Percentiles rank a stretch among this genome's conserved stretches.
These are phyloP conservation scores for Leccinum colubrinum DNA, from an alignment of 1,284 basidiomycete species.

Conservation along the genomic window DNA sequence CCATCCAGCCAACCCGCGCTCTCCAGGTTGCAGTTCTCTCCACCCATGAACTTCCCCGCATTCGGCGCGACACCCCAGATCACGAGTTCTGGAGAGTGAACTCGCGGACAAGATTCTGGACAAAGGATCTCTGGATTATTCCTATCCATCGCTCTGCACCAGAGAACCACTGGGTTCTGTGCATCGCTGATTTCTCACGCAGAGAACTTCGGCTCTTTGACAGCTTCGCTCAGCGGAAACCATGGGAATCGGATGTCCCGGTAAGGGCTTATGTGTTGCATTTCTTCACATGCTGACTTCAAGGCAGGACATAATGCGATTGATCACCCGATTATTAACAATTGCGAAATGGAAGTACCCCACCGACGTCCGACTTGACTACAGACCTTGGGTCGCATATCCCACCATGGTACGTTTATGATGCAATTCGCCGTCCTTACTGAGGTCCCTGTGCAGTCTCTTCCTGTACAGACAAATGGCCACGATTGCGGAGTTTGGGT, in stretches of 20 bases:
- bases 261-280: not conserved
- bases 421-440: not conserved
- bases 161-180: not conserved
- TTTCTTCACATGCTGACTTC: not conserved
- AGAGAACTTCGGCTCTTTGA: conserved; percentile 5
- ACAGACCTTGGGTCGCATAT: conserved; percentile 1
- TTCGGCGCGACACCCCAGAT: not conserved
- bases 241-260: not conserved
- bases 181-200: not conserved
- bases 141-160: not conserved
- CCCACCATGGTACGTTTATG: not conserved
- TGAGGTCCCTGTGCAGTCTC: not conserved
- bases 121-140: not conserved
- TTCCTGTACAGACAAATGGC: not conserved
- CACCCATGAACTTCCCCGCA: not conserved
- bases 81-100: conserved; percentile 1
- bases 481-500: not conserved
- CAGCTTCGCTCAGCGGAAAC: not conserved
- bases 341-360: not conserved
- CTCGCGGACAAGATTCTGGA: not conserved
- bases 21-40: not conserved
- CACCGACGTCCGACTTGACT: not conserved
- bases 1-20: not conserved
- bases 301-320: not conserved
- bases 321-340: not conserved